phyloP scores from a whole-genome alignment of 2,329 filamentous ascomycete species.

The Coniella vitis region DNA sequence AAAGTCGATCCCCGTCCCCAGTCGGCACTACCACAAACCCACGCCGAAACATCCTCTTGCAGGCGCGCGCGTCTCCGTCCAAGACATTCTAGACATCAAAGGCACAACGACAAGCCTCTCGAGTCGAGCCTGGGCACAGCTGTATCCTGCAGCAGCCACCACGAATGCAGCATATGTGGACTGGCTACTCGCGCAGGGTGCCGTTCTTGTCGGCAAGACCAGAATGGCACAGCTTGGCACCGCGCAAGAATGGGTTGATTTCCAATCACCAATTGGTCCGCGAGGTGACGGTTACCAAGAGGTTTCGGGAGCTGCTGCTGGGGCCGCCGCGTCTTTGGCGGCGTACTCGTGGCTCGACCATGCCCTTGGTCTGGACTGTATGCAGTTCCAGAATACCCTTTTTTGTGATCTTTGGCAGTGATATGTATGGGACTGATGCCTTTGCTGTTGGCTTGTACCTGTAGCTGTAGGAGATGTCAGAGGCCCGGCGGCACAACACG shows the following conservation, averaged over 20 bases:
- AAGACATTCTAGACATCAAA: constrained; percentile 28
- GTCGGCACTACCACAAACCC: constrained; percentile 10
- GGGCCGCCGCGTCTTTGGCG: constrained; percentile 19
- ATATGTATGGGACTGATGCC: not conserved
- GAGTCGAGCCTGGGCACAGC: constrained; percentile 49
- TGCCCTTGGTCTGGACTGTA: constrained; percentile 22
- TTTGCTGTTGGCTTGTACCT: not conserved
- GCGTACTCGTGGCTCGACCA: constrained; percentile 22
- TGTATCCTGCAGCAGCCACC: constrained; percentile 39
- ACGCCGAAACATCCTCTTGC: constrained; percentile 26
- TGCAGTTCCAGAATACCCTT: constrained; percentile 25
- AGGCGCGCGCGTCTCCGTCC: constrained; percentile 30
- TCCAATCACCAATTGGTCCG: constrained; percentile 23
- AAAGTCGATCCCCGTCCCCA: constrained; percentile 18
- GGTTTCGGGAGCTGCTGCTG: constrained; percentile 17
- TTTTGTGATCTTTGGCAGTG: not conserved
- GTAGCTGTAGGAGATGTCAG: constrained; percentile 8
- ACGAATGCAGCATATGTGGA: constrained; percentile 45
- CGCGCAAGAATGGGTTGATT: constrained; percentile 19
- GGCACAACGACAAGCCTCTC: constrained; percentile 51
- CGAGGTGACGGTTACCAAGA: constrained; percentile 24
- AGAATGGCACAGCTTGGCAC: constrained; percentile 39
- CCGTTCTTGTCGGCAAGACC: constrained; percentile 47
- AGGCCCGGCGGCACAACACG: constrained; percentile 8
- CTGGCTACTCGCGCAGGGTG: constrained; percentile 52